Evolutionary conservation across 305 asterid genomes (phyloP).

Genomic region (Solanum hybrid): DNA sequence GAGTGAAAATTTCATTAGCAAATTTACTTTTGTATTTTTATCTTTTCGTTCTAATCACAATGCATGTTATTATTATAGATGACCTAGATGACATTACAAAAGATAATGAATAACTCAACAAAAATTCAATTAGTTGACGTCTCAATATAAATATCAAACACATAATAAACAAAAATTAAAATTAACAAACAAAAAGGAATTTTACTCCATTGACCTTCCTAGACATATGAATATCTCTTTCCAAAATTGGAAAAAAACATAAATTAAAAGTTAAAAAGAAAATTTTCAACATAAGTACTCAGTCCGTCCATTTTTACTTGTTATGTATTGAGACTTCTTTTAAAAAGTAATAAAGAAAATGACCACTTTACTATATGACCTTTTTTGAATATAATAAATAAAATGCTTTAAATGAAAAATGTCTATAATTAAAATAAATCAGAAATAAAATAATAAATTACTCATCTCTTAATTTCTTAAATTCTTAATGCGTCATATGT

Average conservation of each 20-base stretch:
- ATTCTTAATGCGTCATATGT: neutral
- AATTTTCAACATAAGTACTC: neutral
- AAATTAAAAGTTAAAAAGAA: no score
- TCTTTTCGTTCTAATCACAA: neutral
- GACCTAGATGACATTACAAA: neutral
- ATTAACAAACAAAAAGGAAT: neutral
- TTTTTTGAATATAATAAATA: neutral
- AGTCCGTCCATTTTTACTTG: neutral
- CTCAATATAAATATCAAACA: neutral
- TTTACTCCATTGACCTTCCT: neutral
- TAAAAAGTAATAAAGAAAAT: neutral
- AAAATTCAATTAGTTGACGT: neutral
- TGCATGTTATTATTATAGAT: neutral
- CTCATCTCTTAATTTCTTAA: neutral
- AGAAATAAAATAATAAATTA: neutral
- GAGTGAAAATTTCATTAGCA: neutral
- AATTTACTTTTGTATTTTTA: neutral
- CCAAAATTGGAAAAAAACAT: neutral
- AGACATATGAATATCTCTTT: neutral
- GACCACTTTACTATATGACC: neutral
- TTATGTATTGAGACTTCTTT: neutral
- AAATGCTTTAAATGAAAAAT: neutral
- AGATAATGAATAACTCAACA: neutral
- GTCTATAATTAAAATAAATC: neutral
- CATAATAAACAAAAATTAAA: neutral